Base-by-base conservation (phyloP, 2,329 filamentous ascomycete species). In the Cylindrodendrum hubeiense region DNA sequence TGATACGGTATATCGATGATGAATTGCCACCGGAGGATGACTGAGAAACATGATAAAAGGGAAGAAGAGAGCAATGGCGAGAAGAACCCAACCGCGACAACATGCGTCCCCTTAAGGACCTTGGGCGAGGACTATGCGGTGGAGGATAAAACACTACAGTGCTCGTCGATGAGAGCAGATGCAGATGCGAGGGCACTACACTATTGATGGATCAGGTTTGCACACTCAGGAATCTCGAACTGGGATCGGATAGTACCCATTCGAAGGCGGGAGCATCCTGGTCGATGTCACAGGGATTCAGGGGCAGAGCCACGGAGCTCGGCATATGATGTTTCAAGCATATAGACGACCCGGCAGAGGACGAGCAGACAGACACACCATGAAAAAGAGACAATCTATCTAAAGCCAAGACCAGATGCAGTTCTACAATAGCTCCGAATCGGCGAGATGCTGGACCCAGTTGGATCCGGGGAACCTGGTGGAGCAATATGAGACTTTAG, bases 1-100 rank as follows among this genome's bases (percentile, higher is more conserved):
- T 99, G 74, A 89, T 98, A 74, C 89, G 95, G 74, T 98, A 97
- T 78, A 97, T 99, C 73, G 96, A 99, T 77, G 96, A 99, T 77
- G 96, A 99, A 82, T 89, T 99, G 83, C 96, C 96, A 22, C 94
- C 93, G 9, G 96, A 98, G 79, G 96, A 99, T 77, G 96, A 99
- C 77, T 98, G 85, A 87, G 64, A 28, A 13, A 19, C 5, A 26
- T 17, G 3, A 9, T 21, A 12, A 15, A 17, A 47, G n/a, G 44
- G 34, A 26, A 33, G 43, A 58, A 41, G 43, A 61, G 3, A 55
- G 65, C n/a, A 49, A 63, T 50, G 21, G 17, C 28, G 53, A 50
- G 24, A 34, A 28, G 28, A 22, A 39, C 41, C n/a, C 12, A 37
- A 24, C 28, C 19, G 12, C n/a, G 13, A 60, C 19, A 21, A 41